Conservation (phyloP, 2,329 filamentous ascomycete species). For the Pleoardoris graminearum region DNA sequence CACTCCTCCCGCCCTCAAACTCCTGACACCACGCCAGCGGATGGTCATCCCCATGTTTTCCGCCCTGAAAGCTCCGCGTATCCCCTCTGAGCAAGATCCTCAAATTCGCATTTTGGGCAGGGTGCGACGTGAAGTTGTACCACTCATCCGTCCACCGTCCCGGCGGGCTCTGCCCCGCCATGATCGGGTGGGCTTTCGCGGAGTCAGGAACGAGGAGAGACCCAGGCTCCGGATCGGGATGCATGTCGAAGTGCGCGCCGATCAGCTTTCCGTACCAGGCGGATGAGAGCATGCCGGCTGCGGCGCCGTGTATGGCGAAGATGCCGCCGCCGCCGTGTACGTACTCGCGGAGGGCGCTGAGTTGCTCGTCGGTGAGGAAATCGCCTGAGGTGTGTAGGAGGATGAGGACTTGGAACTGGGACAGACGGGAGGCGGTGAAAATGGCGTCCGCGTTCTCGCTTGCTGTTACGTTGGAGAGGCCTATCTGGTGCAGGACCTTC, state of each 20-base stretch:
- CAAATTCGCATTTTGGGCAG: slow-evolving; percentile 24
- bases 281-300: slow-evolving; percentile 27
- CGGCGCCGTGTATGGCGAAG: slow-evolving; percentile 31
- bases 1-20: slow-evolving; percentile 30
- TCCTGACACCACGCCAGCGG: slow-evolving; percentile 37
- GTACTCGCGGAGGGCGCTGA: slow-evolving; percentile 21
- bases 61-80: slow-evolving; percentile 23
- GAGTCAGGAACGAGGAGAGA: slow-evolving; percentile 18
- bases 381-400: not conserved
- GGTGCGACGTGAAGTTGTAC: slow-evolving; percentile 35
- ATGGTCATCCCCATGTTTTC: slow-evolving; percentile 31
- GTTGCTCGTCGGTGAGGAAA: slow-evolving; percentile 4
- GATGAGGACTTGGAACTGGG: not conserved
- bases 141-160: slow-evolving; percentile 31
- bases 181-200: slow-evolving; percentile 9
- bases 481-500: not conserved
- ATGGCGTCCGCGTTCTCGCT: slow-evolving; percentile 26
- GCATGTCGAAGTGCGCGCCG: slow-evolving; percentile 33
- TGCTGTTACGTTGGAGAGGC: slow-evolving; percentile 16
- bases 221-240: slow-evolving; percentile 26
- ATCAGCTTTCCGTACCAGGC: slow-evolving; percentile 28
- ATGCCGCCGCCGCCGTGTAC: slow-evolving; percentile 27
- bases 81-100: slow-evolving; percentile 26
- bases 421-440: slow-evolving; percentile 7
- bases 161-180: slow-evolving; percentile 5